These are phyloP conservation scores for Trichosanthes truncata DNA, from an alignment of 306 rosid species.

Conservation along the genomic window DNA sequence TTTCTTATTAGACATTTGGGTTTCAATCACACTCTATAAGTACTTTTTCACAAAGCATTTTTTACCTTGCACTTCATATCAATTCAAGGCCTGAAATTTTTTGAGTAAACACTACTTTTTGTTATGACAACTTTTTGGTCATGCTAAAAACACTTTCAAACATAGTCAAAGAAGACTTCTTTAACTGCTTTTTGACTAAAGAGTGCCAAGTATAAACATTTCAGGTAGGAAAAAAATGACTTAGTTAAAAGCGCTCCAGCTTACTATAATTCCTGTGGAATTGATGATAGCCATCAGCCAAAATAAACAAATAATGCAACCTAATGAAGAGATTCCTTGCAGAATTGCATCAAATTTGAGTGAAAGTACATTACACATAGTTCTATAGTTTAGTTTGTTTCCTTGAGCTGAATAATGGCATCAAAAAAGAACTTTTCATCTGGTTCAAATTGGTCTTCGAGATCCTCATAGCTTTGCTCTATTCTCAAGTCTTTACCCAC, in stretches of 20 bases:
- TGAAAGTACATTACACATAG: neutral
- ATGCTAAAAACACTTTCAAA: too few relatives aligned
- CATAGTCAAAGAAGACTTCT: too few relatives aligned
- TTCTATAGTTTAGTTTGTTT: conserved; percentile 16
- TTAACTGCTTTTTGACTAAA: too few relatives aligned
- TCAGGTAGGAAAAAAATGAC: neutral
- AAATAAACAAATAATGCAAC: neutral
- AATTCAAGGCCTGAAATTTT: too few relatives aligned
- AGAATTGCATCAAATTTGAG: neutral
- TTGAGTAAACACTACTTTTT: too few relatives aligned
- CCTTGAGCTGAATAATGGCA: conserved; percentile 42
- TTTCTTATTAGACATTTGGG: too few relatives aligned
- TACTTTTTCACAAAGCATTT: too few relatives aligned
- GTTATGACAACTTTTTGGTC: too few relatives aligned
- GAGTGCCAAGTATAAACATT: too few relatives aligned
- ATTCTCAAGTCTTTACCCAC: conserved; percentile 60
- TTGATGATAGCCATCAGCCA: neutral
- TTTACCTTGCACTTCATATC: too few relatives aligned
- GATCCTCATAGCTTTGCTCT: conserved; percentile 84
- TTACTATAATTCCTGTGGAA: neutral
- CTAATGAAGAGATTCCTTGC: neutral
- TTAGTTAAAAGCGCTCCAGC: neutral
- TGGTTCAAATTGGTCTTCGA: conserved; percentile 47
- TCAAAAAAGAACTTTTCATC: conserved; percentile 68
- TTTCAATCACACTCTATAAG: too few relatives aligned